These are phyloP conservation scores for Colletotrichum euphorbiae DNA, from an alignment of 2,329 filamentous ascomycete species.

Conservation along the genomic window DNA sequence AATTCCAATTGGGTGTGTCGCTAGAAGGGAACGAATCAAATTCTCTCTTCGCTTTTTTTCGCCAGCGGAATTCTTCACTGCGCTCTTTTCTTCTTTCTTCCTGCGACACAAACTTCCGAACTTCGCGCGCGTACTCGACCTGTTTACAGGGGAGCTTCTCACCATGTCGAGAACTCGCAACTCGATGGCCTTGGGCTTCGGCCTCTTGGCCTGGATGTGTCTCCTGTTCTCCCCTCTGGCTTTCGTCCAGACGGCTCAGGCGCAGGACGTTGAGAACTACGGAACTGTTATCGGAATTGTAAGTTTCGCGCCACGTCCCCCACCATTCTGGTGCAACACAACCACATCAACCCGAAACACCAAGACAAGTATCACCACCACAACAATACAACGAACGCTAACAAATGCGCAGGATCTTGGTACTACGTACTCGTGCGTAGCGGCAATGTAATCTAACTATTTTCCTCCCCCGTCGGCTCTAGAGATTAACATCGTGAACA, in stretches of 20 bases:
- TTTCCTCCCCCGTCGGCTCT: background rate
- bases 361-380: background rate
- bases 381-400: background rate
- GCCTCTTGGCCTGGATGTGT: constrained; percentile 90
- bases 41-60: background rate
- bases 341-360: accelerated
- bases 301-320: constrained; percentile 48
- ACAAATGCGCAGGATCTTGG: too few species aligned
- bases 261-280: constrained; percentile 80
- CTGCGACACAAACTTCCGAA: constrained; percentile 9
- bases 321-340: background rate
- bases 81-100: constrained; percentile 20
- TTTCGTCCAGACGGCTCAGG: constrained; percentile 81
- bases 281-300: constrained; percentile 95
- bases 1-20: constrained; percentile 35
- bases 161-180: constrained; percentile 70
- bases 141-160: constrained; percentile 32
- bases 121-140: constrained; percentile 13
- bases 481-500: constrained; percentile 67
- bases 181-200: constrained; percentile 83
- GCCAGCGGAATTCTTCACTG: background rate
- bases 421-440: too few species aligned
- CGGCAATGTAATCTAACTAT: too few species aligned
- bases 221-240: constrained; percentile 89
- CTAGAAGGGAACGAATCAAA: constrained; percentile 32